Conservation (phyloP, 176 grass and related monocot species). For the Bonia amplexicaulis region DNA sequence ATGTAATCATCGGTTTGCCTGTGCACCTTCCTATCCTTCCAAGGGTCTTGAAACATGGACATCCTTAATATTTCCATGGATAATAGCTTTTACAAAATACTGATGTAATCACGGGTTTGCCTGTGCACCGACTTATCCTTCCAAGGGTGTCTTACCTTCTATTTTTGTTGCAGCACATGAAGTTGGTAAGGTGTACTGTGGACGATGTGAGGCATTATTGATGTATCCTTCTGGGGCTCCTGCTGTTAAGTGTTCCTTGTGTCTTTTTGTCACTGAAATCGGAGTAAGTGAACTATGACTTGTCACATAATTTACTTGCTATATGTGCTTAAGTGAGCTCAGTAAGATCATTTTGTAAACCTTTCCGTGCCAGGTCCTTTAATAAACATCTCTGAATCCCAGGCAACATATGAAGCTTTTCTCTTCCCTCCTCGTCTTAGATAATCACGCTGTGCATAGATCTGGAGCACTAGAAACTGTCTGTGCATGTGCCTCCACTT, state of each 20-base stretch:
- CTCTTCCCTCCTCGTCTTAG: neutral
- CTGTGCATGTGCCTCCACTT: neutral
- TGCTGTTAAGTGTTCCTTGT: slow-evolving; percentile 71
- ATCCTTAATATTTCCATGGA: slow-evolving; percentile 3
- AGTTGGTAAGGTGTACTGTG: slow-evolving; percentile 68
- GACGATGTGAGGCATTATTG: slow-evolving; percentile 59
- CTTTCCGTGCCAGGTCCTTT: neutral
- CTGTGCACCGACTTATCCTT: neutral
- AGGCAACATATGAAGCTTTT: neutral
- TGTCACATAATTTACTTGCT: slow-evolving; percentile 1
- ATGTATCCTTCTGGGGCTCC: slow-evolving; percentile 85
- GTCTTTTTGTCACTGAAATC: slow-evolving; percentile 67
- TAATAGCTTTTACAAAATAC: slow-evolving; percentile 4
- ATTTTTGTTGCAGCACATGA: slow-evolving; percentile 57
- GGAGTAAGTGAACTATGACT: slow-evolving; percentile 54
- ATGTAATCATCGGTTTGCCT: neutral
- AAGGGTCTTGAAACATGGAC: neutral
- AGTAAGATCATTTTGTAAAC: slow-evolving; percentile 2
- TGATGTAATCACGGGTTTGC: neutral
- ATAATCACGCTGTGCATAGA: slow-evolving; percentile 4
- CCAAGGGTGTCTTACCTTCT: slow-evolving; percentile 24
- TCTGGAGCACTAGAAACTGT: neutral
- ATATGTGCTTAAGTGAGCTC: neutral
- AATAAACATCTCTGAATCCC: neutral
- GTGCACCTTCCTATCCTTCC: slow-evolving; percentile 4